phyloP scores from a whole-genome alignment of 106 monocot species.

The Dactylorhiza incarnata region DNA sequence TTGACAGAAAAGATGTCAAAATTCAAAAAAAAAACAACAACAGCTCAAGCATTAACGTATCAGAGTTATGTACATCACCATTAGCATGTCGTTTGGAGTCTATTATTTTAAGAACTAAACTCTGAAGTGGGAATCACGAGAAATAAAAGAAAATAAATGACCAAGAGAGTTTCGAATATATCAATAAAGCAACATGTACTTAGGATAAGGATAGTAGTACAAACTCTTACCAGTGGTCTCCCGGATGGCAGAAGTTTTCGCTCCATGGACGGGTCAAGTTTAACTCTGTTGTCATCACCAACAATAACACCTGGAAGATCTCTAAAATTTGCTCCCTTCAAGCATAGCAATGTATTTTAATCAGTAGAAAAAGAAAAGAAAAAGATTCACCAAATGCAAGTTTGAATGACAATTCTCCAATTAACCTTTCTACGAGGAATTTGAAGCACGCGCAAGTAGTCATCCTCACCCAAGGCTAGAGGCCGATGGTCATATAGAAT shows the following conservation, averaged over 20 bases:
- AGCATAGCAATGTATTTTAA: neutral
- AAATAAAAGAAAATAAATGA: constrained; percentile 2
- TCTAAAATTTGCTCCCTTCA: constrained; percentile 56
- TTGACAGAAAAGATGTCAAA: neutral
- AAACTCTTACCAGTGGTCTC: constrained; percentile 46
- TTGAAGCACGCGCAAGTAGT: constrained; percentile 57
- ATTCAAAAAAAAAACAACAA: too few species aligned
- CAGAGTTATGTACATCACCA: neutral
- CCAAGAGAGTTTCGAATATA: neutral
- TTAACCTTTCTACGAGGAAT: constrained; percentile 76
- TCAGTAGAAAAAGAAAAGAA: neutral
- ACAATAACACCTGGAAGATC: constrained; percentile 80
- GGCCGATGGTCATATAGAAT: constrained; percentile 69
- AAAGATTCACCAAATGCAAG: neutral
- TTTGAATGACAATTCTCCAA: neutral
- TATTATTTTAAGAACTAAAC: neutral
- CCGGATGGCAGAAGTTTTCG: constrained; percentile 59
- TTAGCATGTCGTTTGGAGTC: neutral
- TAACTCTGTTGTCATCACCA: constrained; percentile 44
- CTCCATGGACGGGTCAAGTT: constrained; percentile 50
- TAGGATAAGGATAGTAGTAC: neutral
- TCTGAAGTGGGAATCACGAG: neutral
- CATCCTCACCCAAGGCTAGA: constrained; percentile 37
- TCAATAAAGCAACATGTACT: neutral
- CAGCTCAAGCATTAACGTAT: neutral